Evolutionary conservation across 2,329 filamentous ascomycete species (phyloP).

Genomic region (Penicillium sp.): DNA sequence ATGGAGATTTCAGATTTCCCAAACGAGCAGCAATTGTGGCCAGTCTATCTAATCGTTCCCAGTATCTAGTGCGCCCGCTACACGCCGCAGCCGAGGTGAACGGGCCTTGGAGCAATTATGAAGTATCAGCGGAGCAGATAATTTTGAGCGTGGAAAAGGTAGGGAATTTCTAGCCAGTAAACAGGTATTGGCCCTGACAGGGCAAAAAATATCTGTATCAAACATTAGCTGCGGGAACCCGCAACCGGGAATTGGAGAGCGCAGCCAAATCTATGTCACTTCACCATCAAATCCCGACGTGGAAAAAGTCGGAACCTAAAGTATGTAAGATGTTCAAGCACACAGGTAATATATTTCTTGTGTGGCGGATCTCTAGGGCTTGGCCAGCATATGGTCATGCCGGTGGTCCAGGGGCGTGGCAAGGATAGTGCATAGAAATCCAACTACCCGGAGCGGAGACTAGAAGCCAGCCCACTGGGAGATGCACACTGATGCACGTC

Average conservation of each 20-base stretch:
- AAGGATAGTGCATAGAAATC: not conserved
- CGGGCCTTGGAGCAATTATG: not conserved
- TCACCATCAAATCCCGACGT: not conserved
- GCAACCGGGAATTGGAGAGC: not conserved
- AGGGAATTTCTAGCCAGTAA: not conserved
- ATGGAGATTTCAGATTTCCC: not conserved
- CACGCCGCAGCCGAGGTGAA: not conserved
- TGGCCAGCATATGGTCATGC: not conserved
- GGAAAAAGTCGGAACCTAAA: not conserved
- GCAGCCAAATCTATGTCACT: not conserved
- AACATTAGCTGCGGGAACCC: not conserved
- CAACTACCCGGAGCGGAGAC: conserved; percentile 3
- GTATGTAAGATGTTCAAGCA: not conserved
- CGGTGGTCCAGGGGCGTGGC: not conserved
- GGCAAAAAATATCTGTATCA: not conserved
- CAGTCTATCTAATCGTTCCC: not conserved
- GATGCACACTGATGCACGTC: not conserved
- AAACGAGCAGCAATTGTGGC: not conserved
- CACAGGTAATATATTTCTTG: not conserved
- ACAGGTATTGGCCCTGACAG: not conserved
- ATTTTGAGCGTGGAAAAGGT: not conserved
- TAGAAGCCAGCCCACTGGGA: conserved; percentile 1
- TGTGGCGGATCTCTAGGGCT: not conserved
- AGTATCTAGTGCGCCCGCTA: not conserved
- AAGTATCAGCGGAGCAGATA: not conserved